phyloP scores from a whole-genome alignment of 192 early-diverging fungal species.

The Pilaira anomala region DNA sequence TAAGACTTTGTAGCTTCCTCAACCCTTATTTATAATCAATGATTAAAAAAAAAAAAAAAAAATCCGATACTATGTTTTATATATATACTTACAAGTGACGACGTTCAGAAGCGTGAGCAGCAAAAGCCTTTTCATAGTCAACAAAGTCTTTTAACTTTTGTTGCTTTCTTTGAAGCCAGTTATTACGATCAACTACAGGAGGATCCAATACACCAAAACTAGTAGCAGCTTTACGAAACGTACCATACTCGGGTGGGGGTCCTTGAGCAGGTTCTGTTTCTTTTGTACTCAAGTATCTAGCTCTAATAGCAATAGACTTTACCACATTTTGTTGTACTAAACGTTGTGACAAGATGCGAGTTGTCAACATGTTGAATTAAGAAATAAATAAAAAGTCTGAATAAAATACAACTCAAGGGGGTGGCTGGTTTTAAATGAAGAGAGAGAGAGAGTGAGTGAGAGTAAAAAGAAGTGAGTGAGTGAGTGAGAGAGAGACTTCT shows the following conservation, averaged over 20 bases:
- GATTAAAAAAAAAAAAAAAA: neutral
- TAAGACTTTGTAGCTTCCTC: slow-evolving; percentile 32
- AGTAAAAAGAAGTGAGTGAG: no score
- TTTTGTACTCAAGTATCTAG: no score
- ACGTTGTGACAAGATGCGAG: no score
- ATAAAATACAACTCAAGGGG: no score
- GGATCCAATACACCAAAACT: slow-evolving; percentile 29
- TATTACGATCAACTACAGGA: slow-evolving; percentile 26
- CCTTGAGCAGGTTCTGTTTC: no score
- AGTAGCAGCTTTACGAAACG: slow-evolving; percentile 21
- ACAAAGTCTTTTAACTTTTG: slow-evolving; percentile 47
- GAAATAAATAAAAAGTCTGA: no score
- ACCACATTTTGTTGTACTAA: no score
- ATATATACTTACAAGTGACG: slow-evolving; percentile 42
- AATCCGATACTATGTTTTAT: neutral
- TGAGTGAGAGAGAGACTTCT: no score
- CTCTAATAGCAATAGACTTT: no score
- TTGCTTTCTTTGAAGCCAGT: slow-evolving; percentile 27
- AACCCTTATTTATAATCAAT: neutral
- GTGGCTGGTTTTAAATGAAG: no score
- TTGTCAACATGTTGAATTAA: no score
- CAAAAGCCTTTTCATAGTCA: slow-evolving; percentile 44
- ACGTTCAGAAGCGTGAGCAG: slow-evolving; percentile 44
- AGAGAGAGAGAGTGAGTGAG: no score
- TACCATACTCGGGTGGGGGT: neutral